Conservation (phyloP, 116 monocot species). For the Dioscorea cayenensis region DNA sequence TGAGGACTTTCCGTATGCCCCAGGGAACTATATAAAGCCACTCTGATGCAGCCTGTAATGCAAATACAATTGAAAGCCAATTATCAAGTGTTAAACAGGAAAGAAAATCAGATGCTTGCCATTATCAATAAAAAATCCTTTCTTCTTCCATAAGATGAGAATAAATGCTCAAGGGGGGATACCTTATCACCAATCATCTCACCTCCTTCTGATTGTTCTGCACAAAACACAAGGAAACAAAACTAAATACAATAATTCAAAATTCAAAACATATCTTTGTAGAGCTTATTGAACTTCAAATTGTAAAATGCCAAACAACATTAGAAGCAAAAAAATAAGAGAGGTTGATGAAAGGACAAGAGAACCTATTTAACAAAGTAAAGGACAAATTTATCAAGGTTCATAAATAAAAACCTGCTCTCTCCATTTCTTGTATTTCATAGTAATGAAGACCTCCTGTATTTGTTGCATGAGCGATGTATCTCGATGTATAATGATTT, state of each 20-base stretch:
- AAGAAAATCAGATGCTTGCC: too few relatives aligned
- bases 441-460: constrained; percentile 32
- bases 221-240: constrained; percentile 6
- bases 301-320: neutral
- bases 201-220: constrained; percentile 53
- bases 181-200: constrained; percentile 74
- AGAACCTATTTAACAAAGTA: neutral
- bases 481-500: constrained; percentile 89
- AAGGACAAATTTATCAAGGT: neutral
- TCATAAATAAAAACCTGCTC: constrained; percentile 48
- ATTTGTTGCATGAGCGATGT: constrained; percentile 45
- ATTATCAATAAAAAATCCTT: too few relatives aligned
- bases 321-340: neutral
- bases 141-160: neutral
- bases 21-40: constrained; percentile 96
- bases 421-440: constrained; percentile 56
- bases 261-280: constrained; percentile 1
- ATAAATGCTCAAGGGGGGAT: neutral
- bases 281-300: neutral
- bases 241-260: neutral
- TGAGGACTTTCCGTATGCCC: constrained; percentile 72
- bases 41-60: constrained; percentile 77
- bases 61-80: neutral
- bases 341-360: neutral
- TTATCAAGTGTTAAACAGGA: neutral